Evolutionary conservation across 106 monocot genomes (phyloP).

Genomic region (Allium fistulosum): DNA sequence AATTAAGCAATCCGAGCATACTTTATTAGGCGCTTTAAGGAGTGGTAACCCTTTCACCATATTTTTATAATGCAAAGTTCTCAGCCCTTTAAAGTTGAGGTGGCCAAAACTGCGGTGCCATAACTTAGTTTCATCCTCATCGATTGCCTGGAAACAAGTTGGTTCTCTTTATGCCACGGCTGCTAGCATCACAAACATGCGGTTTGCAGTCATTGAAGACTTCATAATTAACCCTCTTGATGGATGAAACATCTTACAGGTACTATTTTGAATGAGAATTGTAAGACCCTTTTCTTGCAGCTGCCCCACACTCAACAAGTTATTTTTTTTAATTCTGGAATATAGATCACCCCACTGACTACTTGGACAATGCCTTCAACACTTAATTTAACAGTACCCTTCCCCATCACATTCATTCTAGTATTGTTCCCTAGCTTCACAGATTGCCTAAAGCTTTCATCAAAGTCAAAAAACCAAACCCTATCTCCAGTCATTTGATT

Average conservation of each 20-base stretch:
- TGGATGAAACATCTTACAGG: not conserved
- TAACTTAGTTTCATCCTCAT: not conserved
- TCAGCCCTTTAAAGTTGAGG: too few species aligned
- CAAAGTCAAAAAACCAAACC: too few species aligned
- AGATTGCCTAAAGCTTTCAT: too few species aligned
- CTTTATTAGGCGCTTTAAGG: too few species aligned
- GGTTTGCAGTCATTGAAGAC: constrained; percentile 2
- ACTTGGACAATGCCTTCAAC: not conserved
- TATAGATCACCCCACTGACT: too few species aligned
- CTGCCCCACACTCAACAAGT: not conserved
- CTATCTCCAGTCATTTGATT: not conserved
- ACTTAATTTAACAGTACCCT: not conserved
- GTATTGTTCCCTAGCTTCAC: too few species aligned
- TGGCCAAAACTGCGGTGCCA: too few species aligned
- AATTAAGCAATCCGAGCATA: too few species aligned
- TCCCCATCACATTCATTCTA: not conserved
- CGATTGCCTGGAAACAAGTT: not conserved
- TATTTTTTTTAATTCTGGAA: not conserved
- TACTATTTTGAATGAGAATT: not conserved
- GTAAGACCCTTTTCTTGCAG: not conserved
- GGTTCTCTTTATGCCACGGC: not conserved
- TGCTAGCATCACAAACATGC: not conserved
- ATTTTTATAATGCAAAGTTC: too few species aligned
- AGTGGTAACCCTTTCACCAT: too few species aligned
- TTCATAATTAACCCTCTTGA: constrained; percentile 1